phyloP scores from a whole-genome alignment of 2,329 filamentous ascomycete genomes.

The Epichloe scottii region DNA sequence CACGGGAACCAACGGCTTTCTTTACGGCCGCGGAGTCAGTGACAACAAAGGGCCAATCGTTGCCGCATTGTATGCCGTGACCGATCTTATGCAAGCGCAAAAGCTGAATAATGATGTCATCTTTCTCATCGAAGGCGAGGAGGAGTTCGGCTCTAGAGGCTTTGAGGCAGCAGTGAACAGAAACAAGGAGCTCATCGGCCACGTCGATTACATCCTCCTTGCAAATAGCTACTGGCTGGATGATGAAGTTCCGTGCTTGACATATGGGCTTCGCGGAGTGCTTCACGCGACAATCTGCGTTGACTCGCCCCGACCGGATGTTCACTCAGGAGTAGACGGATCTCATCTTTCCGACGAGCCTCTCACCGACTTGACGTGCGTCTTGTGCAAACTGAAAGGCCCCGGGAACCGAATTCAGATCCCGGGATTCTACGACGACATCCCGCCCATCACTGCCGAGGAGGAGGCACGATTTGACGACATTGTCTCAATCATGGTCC shows the following conservation, averaged over 20 bases:
- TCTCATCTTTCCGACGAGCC: constrained; percentile 84
- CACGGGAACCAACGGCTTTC: constrained; percentile 77
- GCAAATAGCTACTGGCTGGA: constrained; percentile 99
- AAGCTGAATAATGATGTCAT: constrained; percentile 75
- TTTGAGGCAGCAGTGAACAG: constrained; percentile 73
- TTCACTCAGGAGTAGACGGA: constrained; percentile 94
- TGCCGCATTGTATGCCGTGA: constrained; percentile 85
- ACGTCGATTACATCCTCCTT: constrained; percentile 86
- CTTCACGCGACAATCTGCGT: constrained; percentile 86
- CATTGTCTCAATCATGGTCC: constrained; percentile 65
- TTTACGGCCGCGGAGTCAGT: constrained; percentile 91
- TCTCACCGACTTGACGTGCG: constrained; percentile 75
- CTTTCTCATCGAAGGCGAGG: constrained; percentile 92
- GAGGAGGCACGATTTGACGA: constrained; percentile 76
- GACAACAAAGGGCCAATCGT: constrained; percentile 97
- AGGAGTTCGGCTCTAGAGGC: constrained; percentile 85
- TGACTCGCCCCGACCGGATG: constrained; percentile 72
- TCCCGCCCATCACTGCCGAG: constrained; percentile 59
- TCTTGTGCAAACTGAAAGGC: constrained; percentile 73
- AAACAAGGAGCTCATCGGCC: constrained; percentile 74
- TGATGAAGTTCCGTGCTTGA: constrained; percentile 88
- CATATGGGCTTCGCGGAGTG: constrained; percentile 86
- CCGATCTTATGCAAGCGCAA: constrained; percentile 77
- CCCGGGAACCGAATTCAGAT: constrained; percentile 70
- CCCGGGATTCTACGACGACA: constrained; percentile 77